phyloP scores from a whole-genome alignment of 208 protist species.

The Porcisia deanei region DNA sequence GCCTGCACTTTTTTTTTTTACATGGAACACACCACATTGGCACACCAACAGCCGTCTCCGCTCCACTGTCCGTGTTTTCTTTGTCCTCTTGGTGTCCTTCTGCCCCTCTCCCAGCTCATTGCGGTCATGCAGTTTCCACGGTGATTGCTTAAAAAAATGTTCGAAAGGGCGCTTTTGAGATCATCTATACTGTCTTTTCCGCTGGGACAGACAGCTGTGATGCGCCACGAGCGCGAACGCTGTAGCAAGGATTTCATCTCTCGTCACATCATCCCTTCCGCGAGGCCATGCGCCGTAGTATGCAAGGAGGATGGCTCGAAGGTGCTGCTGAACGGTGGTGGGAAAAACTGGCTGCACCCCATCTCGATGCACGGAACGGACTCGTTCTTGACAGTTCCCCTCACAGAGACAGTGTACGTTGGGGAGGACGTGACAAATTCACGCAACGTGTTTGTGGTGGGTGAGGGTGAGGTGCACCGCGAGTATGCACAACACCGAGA shows the following conservation, averaged over 20 bases:
- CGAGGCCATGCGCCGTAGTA: constrained; percentile 31
- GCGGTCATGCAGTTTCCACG: too few species aligned
- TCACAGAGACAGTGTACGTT: constrained; percentile 28
- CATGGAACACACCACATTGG: not conserved
- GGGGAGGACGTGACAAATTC: constrained; percentile 28
- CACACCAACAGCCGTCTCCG: too few species aligned
- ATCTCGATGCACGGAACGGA: constrained; percentile 1
- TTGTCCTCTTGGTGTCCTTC: not conserved
- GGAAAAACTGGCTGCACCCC: constrained; percentile 32
- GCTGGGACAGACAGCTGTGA: constrained; percentile 1
- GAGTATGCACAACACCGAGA: constrained; percentile 8
- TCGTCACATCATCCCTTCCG: constrained; percentile 9
- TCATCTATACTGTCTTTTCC: constrained; percentile 20
- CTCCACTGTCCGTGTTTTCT: not conserved
- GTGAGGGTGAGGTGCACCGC: constrained; percentile 8
- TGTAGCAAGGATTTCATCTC: constrained; percentile 28
- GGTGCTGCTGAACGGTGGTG: constrained; percentile 20
- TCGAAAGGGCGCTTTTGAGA: constrained; percentile 1
- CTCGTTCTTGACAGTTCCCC: constrained; percentile 13
- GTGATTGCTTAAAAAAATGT: not conserved
- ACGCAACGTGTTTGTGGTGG: constrained; percentile 37
- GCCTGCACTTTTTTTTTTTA: not conserved
- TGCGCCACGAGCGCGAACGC: constrained; percentile 30
- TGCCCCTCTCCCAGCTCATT: not conserved
- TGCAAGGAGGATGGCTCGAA: constrained; percentile 28